Evolutionary conservation across 805 yeast genomes (phyloP).

Genomic region (Metschnikowia hibisci): DNA sequence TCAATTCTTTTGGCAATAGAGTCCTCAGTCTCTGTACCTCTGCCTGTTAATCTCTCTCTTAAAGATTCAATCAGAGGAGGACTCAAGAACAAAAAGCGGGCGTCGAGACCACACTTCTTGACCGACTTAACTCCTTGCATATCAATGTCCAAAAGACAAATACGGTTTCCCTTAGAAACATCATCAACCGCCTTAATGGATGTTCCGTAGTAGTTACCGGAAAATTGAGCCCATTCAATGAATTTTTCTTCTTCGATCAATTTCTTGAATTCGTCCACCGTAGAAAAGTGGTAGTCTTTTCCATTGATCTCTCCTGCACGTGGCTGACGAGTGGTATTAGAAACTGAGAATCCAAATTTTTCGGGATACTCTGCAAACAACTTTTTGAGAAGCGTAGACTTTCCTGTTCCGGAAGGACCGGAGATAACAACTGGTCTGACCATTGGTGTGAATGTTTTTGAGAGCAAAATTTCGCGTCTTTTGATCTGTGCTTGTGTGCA

Average conservation of each 20-base stretch:
- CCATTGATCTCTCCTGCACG: conserved; percentile 90
- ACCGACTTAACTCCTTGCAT: conserved; percentile 98
- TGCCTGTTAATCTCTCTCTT: conserved; percentile 67
- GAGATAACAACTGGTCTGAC: conserved; percentile 88
- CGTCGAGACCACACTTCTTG: conserved; percentile 75
- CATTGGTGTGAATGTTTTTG: conserved; percentile 13
- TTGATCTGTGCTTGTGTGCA: neutral
- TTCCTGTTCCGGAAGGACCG: conserved; percentile 97
- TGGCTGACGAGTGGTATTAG: conserved; percentile 89
- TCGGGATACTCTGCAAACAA: conserved; percentile 87
- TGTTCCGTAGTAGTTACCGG: conserved; percentile 97
- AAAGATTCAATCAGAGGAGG: conserved; percentile 89
- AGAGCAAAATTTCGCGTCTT: conserved; percentile 1
- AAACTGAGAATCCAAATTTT: conserved; percentile 88
- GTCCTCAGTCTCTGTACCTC: conserved; percentile 95
- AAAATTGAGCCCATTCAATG: conserved; percentile 97
- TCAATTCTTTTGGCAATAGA: conserved; percentile 76
- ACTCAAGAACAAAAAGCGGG: conserved; percentile 80
- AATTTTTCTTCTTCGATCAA: conserved; percentile 73
- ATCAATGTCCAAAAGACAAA: conserved; percentile 93
- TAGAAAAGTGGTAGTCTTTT: conserved; percentile 80
- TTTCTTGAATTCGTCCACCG: conserved; percentile 73
- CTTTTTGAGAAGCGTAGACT: conserved; percentile 87
- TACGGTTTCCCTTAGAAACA: conserved; percentile 59
- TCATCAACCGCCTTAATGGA: conserved; percentile 79